Evolutionary conservation across 148 eudicot genomes (phyloP), one percentile per base, ranked within the genome.

Genomic region (Persicaria tinctoria): DNA sequence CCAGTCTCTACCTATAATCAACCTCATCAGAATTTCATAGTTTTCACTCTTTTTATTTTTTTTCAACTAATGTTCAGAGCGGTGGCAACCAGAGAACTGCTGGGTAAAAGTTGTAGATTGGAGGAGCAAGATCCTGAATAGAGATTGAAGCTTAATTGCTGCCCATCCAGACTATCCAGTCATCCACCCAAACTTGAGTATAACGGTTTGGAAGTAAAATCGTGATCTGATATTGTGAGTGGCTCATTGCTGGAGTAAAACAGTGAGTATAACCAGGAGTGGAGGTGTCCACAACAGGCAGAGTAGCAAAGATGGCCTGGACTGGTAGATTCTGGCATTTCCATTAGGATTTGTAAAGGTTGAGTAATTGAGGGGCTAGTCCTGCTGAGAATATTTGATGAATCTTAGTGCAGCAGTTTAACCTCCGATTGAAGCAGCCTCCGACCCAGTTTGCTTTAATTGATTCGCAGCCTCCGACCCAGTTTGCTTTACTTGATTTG

Each of bases 61-160:
- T 1, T 64, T 50, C 45, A 48, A 41, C 53, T 63, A 51, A 8
- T 74, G 23, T 71, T 71, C 83, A 90, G 95, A 78, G 89, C 80
- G 77, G 68, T 85, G 66, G 86, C 85, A 78, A 73, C 83, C 60
- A 82, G 73, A 83, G 84, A 88, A 77, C 76, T 76, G 81, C 84
- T 90, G 62, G 53, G 75, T 63, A 70, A 70, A 64, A 77, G 73
- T 17, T 74, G 68, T 45, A n/a, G 32, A 56, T 45, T 20, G 46
- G 77, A 74, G 11, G 54, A 18, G 50, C 75, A 74, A 27, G 27
- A 23, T 41, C 49, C 48, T 41, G 46, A 68, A 13, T 46, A 5
- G n/a, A n/a, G 50, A 68, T 27, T 27, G 60, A 20, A 62, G 70
- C 46, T 62, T 27, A 4, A 27, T 8, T 62, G 5, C 1, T 11